Evolutionary conservation across 176 grass and related monocot species (phyloP).

Genomic region (Musa itinerans): DNA sequence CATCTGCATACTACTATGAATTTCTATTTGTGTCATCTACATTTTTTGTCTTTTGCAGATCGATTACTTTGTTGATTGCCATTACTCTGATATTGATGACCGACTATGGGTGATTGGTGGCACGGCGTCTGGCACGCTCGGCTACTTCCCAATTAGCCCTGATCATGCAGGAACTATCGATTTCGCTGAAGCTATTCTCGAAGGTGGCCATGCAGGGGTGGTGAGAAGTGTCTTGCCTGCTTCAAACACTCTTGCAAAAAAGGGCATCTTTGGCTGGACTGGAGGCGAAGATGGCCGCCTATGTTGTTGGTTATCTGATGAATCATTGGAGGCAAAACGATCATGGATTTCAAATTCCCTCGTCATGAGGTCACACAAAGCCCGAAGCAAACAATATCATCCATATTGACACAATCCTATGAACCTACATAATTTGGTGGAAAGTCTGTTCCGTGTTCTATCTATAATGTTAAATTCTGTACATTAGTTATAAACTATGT

Average conservation of each 20-base stretch:
- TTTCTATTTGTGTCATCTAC: not conserved
- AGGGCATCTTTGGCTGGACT: conserved; percentile 83
- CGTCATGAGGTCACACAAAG: conserved; percentile 39
- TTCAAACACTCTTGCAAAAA: conserved; percentile 27
- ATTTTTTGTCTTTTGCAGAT: conserved; percentile 39
- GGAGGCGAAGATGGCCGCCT: conserved; percentile 84
- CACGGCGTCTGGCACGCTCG: conserved; percentile 54
- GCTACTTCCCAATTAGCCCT: conserved; percentile 64
- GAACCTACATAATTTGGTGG: too few species aligned
- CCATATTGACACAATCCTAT: conserved; percentile 41
- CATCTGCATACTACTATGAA: not conserved
- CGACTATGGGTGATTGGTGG: conserved; percentile 69
- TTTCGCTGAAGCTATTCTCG: conserved; percentile 58
- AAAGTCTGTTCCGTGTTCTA: not conserved
- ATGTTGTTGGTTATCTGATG: conserved; percentile 67
- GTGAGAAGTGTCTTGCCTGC: conserved; percentile 54
- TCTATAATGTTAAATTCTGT: not conserved
- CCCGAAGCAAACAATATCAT: conserved; percentile 38
- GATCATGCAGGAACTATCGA: conserved; percentile 29
- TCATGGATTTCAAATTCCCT: conserved; percentile 67
- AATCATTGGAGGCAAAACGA: conserved; percentile 27
- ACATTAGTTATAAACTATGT: not conserved
- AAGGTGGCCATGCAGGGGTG: conserved; percentile 68
- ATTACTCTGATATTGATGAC: conserved; percentile 62
- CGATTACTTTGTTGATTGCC: conserved; percentile 90